phyloP scores from a whole-genome alignment of 2,329 filamentous ascomycete genomes.

The Sclerotinia sclerotiorum region DNA sequence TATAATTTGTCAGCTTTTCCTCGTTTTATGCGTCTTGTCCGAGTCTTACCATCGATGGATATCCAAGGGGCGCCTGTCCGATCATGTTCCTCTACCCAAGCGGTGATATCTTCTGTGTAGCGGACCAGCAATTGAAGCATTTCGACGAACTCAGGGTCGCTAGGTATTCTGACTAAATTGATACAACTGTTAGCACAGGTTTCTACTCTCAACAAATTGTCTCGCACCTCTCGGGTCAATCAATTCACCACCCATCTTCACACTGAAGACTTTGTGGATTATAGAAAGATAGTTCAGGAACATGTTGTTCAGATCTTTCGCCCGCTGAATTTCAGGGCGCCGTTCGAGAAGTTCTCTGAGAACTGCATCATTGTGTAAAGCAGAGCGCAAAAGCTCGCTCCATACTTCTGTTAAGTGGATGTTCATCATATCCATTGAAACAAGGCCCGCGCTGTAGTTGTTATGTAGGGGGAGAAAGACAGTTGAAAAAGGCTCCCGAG shows the following conservation, averaged over 20 bases:
- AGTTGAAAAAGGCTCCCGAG: neutral
- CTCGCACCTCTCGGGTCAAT: slow-evolving; percentile 10
- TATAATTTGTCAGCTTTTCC: neutral
- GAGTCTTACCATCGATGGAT: neutral
- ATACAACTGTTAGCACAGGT: neutral
- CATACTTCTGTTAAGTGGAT: neutral
- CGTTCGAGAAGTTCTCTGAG: neutral
- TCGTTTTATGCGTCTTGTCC: neutral
- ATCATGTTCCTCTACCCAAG: slow-evolving; percentile 15
- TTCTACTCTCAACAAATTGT: neutral
- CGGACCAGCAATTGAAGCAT: slow-evolving; percentile 7
- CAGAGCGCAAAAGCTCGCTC: slow-evolving; percentile 11
- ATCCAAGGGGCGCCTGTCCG: neutral
- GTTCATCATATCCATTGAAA: neutral
- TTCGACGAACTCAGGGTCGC: slow-evolving; percentile 11
- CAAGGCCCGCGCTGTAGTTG: neutral
- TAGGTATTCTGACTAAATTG: neutral
- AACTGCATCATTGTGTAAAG: neutral
- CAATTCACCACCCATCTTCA: slow-evolving; percentile 6
- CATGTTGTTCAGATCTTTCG: neutral
- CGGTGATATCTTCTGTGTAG: slow-evolving; percentile 1
- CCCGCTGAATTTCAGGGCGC: neutral
- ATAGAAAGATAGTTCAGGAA: slow-evolving; percentile 14
- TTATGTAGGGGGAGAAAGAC: neutral
- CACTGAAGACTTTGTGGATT: neutral